Evolutionary conservation across 768 basidiomycete species (phyloP), one percentile per base, ranked within the genome.

Genomic region (Pholiota conissans): DNA sequence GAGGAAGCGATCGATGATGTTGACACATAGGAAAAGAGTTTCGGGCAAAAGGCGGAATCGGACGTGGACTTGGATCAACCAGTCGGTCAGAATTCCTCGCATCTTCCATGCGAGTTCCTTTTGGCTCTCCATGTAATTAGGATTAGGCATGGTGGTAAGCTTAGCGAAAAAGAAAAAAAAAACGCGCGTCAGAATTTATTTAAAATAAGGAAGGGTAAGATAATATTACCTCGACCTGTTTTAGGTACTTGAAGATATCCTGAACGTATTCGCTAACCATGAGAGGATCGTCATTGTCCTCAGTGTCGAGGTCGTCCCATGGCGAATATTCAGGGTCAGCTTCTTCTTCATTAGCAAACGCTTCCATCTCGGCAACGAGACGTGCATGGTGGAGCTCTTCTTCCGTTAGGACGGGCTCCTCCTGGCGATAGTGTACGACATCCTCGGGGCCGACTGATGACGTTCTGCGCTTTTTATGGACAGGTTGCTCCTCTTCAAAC

Each of bases 231-330:
- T 99, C 95, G 57, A 91, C 79, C 62, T 84, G 75, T 69, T 93
- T 91, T 75, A 98, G 82, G 74, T 99, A 98, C 56, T 89, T 77
- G 76, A 95, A 95, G 60, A 98, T 95, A 57, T 98, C 97, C 24
- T 79, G 79, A 50, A 97, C 95, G 67, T 99, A 99, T 73, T 98
- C 93, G 75, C 89, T 90, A 62, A 97, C 95, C 95, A 98, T 98
- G 59, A 93, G 79, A 13, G 96, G 97, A 67, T 99, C 96, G 49
- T 95, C 93, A 18, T 75, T 82, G 68, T 99, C 97, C 46, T 95
- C 94, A 1, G 85, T 87, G 62, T 99, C 97, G 14, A 98, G 81
- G 67, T 98, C 96, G 28, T 90, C 90, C 95, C 94, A 98, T 35
- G 73, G 64, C 10, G 78, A 78, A 76, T 78, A 76, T 53, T 89